Conservation (phyloP, 371 early-diverging fungal genomes). For the Haplosporangium sp. region DNA sequence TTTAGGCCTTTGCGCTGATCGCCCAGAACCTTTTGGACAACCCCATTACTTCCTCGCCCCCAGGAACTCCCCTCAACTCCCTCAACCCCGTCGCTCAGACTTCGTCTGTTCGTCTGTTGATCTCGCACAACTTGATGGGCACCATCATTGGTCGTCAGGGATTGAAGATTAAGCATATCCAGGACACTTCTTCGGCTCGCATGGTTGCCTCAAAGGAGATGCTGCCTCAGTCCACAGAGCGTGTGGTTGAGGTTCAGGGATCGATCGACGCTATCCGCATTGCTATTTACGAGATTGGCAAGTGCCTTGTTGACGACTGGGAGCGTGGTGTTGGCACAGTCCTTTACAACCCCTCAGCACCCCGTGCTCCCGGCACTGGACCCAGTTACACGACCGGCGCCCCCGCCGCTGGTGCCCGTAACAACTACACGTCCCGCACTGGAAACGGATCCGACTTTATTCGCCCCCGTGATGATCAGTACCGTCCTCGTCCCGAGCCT, state of each 20-base stretch:
- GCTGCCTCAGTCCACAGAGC: slow-evolving; percentile 88
- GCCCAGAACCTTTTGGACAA: slow-evolving; percentile 87
- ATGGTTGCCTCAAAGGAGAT: slow-evolving; percentile 88
- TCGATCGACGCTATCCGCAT: slow-evolving; percentile 73
- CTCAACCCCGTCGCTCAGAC: slow-evolving; percentile 48
- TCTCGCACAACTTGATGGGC: slow-evolving; percentile 89
- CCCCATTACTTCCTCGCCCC: slow-evolving; percentile 66
- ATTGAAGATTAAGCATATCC: slow-evolving; percentile 87
- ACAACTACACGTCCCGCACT: slow-evolving; percentile 67
- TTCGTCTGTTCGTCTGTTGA: slow-evolving; percentile 77
- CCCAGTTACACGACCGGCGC: slow-evolving; percentile 30
- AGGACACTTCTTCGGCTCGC: slow-evolving; percentile 82
- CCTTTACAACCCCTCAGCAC: slow-evolving; percentile 71
- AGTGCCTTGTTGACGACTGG: slow-evolving; percentile 76
- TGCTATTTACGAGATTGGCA: slow-evolving; percentile 83
- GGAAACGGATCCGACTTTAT: slow-evolving; percentile 63
- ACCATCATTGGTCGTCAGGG: slow-evolving; percentile 91
- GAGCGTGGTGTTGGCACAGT: slow-evolving; percentile 77
- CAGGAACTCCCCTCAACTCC: slow-evolving; percentile 60
- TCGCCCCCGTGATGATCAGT: slow-evolving; percentile 44
- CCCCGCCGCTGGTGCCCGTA: slow-evolving; percentile 35
- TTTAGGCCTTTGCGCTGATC: slow-evolving; percentile 78
- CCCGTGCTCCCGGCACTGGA: slow-evolving; percentile 30
- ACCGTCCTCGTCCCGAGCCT: slow-evolving; percentile 44
- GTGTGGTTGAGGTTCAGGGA: slow-evolving; percentile 86